Evolutionary conservation across 2,329 filamentous ascomycete species (phyloP).

Genomic region (Monilinia fructicola): DNA sequence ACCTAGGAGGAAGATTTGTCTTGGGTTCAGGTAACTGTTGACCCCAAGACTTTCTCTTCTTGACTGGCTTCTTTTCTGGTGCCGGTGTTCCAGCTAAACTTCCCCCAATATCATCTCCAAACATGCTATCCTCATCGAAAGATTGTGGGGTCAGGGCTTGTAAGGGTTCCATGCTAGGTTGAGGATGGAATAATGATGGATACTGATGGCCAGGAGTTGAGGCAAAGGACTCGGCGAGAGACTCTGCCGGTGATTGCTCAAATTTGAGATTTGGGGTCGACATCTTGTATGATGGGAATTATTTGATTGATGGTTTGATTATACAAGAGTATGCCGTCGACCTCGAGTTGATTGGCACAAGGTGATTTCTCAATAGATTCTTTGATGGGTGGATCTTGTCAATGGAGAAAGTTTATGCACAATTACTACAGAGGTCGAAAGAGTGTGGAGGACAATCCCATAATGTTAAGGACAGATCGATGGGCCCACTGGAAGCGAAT

Average conservation of each 20-base stretch:
- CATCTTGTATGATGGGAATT: slow-evolving; percentile 23
- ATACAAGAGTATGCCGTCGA: no score
- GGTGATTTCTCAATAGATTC: no score
- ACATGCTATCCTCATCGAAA: slow-evolving; percentile 40
- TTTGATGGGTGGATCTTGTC: neutral
- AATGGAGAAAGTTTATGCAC: neutral
- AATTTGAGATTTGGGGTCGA: slow-evolving; percentile 38
- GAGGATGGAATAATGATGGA: slow-evolving; percentile 36
- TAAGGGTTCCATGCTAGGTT: slow-evolving; percentile 34
- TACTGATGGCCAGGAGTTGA: slow-evolving; percentile 40
- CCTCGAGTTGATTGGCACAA: no score
- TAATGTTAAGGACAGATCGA: slow-evolving; percentile 22
- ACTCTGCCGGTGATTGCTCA: slow-evolving; percentile 39
- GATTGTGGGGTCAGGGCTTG: slow-evolving; percentile 41
- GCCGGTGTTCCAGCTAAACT: slow-evolving; percentile 36
- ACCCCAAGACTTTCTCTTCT: slow-evolving; percentile 99
- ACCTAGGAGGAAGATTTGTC: slow-evolving; percentile 91
- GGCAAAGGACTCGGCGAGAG: slow-evolving; percentile 39
- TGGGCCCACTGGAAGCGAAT: slow-evolving; percentile 2
- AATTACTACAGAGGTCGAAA: neutral
- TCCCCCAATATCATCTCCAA: slow-evolving; percentile 32
- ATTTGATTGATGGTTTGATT: no score
- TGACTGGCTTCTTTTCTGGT: slow-evolving; percentile 69
- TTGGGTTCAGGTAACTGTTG: slow-evolving; percentile 95
- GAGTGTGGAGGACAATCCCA: slow-evolving; percentile 18